Percentiles rank a stretch among this genome's conserved stretches.
Evolutionary conservation across 257 asterid genomes (phyloP).

Genomic region (Linderniella brevidens): DNA sequence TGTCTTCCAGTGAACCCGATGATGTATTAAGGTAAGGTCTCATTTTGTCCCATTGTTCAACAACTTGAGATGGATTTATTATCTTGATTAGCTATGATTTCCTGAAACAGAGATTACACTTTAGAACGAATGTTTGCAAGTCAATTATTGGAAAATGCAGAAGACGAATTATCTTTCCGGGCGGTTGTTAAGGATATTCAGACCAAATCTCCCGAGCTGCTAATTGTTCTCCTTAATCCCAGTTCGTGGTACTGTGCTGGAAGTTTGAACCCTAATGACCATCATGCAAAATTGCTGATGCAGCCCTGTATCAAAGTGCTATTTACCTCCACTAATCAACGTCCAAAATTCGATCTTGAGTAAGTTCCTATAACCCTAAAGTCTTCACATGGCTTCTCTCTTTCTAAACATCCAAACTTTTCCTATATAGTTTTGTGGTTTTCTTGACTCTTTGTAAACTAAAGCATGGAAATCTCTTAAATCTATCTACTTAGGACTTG

Average conservation of each 20-base stretch:
- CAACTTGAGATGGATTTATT: not conserved
- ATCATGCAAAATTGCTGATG: constrained; percentile 34
- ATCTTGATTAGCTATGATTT: constrained; percentile 1
- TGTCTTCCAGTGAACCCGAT: constrained; percentile 25
- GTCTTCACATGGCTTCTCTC: not conserved
- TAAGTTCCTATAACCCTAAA: constrained; percentile 9
- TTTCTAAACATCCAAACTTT: not conserved
- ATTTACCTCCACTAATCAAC: constrained; percentile 32
- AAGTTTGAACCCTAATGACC: constrained; percentile 20
- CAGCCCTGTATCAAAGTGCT: constrained; percentile 48
- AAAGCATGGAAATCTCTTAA: not conserved
- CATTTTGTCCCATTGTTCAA: constrained; percentile 3
- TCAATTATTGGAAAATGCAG: constrained; percentile 70
- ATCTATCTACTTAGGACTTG: constrained; percentile 20
- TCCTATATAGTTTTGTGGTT: not conserved
- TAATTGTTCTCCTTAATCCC: constrained; percentile 73
- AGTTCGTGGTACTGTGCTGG: constrained; percentile 65
- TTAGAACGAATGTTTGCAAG: constrained; percentile 63
- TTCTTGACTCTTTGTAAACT: not conserved
- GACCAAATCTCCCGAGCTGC: constrained; percentile 39
- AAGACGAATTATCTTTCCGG: constrained; percentile 70
- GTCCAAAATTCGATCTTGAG: constrained; percentile 34
- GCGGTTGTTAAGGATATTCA: constrained; percentile 61
- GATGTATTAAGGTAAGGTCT: constrained; percentile 48
- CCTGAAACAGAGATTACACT: constrained; percentile 37